A percentile compares a stretch with the other conserved stretches of the same genome.
Conservation (phyloP, 208 protist species). For the Entamoeba moshkovskii region DNA sequence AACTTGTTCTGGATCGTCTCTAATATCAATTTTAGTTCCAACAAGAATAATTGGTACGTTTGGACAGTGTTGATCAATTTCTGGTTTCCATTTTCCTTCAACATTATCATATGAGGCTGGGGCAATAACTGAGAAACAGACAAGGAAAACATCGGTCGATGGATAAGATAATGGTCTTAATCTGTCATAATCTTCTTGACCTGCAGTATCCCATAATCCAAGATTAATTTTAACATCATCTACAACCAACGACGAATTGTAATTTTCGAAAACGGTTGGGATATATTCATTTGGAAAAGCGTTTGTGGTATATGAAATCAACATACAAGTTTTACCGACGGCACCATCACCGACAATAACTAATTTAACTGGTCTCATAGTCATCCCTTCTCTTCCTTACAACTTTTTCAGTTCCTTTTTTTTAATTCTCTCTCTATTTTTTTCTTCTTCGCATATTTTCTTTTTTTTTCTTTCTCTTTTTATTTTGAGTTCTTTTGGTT, state of each 20-base stretch:
- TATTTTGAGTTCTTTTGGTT: not conserved
- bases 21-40: constrained; percentile 46
- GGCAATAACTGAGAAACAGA: constrained; percentile 58
- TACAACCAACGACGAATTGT: constrained; percentile 12
- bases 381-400: not conserved
- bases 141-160: constrained; percentile 46
- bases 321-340: constrained; percentile 26
- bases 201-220: constrained; percentile 38
- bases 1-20: constrained; percentile 32
- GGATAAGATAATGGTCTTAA: constrained; percentile 48
- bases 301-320: constrained; percentile 17
- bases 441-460: not conserved
- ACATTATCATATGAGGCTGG: constrained; percentile 54
- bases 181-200: constrained; percentile 49
- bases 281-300: constrained; percentile 19
- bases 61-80: constrained; percentile 14
- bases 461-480: not conserved
- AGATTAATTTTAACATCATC: constrained; percentile 13
- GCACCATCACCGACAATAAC: constrained; percentile 22
- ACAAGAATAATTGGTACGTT: constrained; percentile 43
- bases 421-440: not conserved
- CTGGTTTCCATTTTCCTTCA: constrained; percentile 36
- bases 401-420: not conserved
- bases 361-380: not conserved
- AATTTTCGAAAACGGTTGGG: constrained; percentile 41